Base-by-base conservation (phyloP, 306 rosid genomes). In the Ammopiptanthus mongolicus region DNA sequence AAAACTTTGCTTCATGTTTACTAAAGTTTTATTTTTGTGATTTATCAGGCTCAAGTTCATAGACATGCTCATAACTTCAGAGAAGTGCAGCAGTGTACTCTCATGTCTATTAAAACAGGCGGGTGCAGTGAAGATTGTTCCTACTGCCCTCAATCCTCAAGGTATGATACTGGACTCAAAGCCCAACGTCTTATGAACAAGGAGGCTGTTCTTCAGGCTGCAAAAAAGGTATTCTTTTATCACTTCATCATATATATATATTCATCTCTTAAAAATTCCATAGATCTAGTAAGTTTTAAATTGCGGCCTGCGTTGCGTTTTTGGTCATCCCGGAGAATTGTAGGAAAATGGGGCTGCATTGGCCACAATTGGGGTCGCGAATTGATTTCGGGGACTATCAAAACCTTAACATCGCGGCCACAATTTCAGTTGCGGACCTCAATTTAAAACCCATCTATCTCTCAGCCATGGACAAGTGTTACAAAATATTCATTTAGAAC, bases 101-200 rank as follows among this genome's bases (percentile, higher is more conserved):
- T 95, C 22, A 85, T 95, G 22, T 95, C 98, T 46, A 89, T 95
- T 46, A 95, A 95, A 88, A 95, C 98, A 2, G 98, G 98, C 28
- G 98, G 98, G 22, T 95, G 98, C 65, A 95, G 98, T 86, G 98
- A 95, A 83, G 97, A 95, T 77, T 95, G 98, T 61, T 91, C 98
- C 2, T 95, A 95, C 63, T 95, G 98, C 47, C 98, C 98, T 65
- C 98, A 95, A 42, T 95, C 98, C 2, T 95, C 98, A 9, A 86
- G 92, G 75, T 91, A 95, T 78, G 80, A 90, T 22, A 91, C 98
- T 0, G 98, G 98, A 58, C 70, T 95, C 31, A 95, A 95, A 77
- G 86, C 88, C 48, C 97, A 91, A 21, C 79, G 83, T 77, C 93
- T 95, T 56, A 81, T 90, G 96, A 83, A 75, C 78, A 95, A 91